These are phyloP conservation scores for Coffea eugenioides DNA, from an alignment of 257 asterid species.

Conservation along the genomic window DNA sequence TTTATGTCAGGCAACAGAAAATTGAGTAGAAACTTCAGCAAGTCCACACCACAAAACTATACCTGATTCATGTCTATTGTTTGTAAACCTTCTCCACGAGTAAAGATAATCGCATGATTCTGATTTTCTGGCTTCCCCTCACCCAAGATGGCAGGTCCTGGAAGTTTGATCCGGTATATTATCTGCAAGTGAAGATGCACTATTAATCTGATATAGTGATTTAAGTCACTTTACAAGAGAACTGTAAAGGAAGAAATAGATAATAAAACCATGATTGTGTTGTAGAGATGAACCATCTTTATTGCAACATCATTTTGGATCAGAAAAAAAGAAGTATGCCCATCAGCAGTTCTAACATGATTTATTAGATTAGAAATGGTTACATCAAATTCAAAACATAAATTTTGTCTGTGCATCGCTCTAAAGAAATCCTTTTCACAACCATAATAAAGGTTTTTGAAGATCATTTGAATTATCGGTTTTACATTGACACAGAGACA, in stretches of 20 bases:
- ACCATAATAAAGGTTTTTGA: neutral
- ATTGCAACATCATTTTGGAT: neutral
- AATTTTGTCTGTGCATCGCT: neutral
- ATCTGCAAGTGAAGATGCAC: slow-evolving; percentile 39
- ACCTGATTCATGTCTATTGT: slow-evolving; percentile 99
- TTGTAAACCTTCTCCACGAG: slow-evolving; percentile 98
- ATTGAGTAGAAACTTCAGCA: slow-evolving; percentile 16
- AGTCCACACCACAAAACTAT: slow-evolving; percentile 7
- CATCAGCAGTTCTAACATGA: neutral
- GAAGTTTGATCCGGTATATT: slow-evolving; percentile 92
- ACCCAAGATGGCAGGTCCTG: slow-evolving; percentile 92
- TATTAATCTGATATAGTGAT: neutral
- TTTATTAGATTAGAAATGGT: neutral
- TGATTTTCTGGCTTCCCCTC: slow-evolving; percentile 99
- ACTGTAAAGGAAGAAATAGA: neutral
- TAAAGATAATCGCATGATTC: slow-evolving; percentile 95
- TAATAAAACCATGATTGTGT: neutral
- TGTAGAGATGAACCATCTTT: neutral
- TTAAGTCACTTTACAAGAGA: neutral
- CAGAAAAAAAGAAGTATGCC: neutral
- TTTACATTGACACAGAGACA: neutral
- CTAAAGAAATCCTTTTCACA: neutral
- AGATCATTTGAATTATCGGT: neutral
- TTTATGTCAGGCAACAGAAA: slow-evolving; percentile 30
- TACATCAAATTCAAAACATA: neutral